These are phyloP conservation scores for Floccularia luteovirens DNA, from an alignment of 768 basidiomycete species.

Conservation along the genomic window DNA sequence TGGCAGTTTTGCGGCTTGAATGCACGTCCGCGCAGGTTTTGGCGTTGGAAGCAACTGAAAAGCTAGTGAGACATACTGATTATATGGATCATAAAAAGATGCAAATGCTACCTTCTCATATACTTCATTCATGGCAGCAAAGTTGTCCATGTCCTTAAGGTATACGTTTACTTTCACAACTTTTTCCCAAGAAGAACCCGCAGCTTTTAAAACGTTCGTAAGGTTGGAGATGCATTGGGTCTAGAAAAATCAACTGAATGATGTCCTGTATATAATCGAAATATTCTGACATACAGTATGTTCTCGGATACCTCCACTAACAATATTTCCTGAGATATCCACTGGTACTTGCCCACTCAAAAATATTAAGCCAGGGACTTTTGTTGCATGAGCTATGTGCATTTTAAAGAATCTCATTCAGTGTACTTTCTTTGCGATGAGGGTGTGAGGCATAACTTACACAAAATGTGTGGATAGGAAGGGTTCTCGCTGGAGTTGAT, in stretches of 20 bases:
- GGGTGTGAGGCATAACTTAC: slow-evolving; percentile 18
- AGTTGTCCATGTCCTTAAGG: slow-evolving; percentile 54
- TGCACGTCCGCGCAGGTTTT: slow-evolving; percentile 71
- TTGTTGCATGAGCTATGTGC: slow-evolving; percentile 43
- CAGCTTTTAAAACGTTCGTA: slow-evolving; percentile 40
- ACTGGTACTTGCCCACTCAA: slow-evolving; percentile 55
- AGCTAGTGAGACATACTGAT: background rate
- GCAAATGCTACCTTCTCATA: slow-evolving; percentile 37
- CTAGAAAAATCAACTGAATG: slow-evolving; percentile 16
- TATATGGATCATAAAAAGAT: too few relatives aligned
- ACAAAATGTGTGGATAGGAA: slow-evolving; percentile 38
- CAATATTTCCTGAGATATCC: slow-evolving; percentile 37
- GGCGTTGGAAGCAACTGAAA: slow-evolving; percentile 37
- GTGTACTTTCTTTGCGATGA: background rate
- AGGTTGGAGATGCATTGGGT: slow-evolving; percentile 52
- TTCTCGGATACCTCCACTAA: slow-evolving; percentile 48
- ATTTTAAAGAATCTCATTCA: background rate
- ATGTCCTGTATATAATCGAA: background rate
- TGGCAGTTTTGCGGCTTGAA: slow-evolving; percentile 65
- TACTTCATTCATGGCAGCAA: slow-evolving; percentile 46
- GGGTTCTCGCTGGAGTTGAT: slow-evolving; percentile 44
- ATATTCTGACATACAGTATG: slow-evolving; percentile 37
- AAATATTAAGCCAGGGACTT: slow-evolving; percentile 51
- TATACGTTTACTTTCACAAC: slow-evolving; percentile 52
- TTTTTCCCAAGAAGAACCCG: slow-evolving; percentile 55